These are phyloP conservation scores for Borealophlyctis nickersoniae DNA, from an alignment of 192 early-diverging fungal genomes.

Conservation along the genomic window DNA sequence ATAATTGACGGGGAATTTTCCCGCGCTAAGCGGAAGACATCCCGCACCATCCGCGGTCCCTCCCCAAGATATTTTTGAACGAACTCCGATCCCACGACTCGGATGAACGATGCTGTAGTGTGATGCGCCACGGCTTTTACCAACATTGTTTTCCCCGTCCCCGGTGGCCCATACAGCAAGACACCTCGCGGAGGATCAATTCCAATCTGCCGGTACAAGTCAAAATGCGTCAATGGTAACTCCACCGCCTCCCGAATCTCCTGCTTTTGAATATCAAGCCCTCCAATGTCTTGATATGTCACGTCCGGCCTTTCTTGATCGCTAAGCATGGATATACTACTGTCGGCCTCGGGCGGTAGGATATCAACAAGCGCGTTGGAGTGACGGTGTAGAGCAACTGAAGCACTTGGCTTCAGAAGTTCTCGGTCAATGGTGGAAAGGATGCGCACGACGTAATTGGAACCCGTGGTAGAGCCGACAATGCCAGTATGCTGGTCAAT, in stretches of 20 bases:
- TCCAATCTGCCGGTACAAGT: conserved; percentile 96
- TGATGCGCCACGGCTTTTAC: conserved; percentile 99
- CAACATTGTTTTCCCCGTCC: conserved; percentile 95
- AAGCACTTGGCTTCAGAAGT: conserved; percentile 89
- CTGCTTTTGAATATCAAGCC: conserved; percentile 94
- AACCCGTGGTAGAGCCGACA: conserved; percentile 87
- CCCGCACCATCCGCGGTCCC: conserved; percentile 95
- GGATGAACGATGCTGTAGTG: conserved; percentile 93
- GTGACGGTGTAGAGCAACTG: conserved; percentile 94
- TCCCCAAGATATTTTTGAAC: conserved; percentile 99
- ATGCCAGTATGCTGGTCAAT: conserved; percentile 97
- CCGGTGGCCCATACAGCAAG: conserved; percentile 97
- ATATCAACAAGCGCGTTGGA: conserved; percentile 97
- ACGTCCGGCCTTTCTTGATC: conserved; percentile 71
- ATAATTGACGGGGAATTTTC: conserved; percentile 98
- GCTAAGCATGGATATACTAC: conserved; percentile 82
- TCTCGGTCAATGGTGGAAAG: conserved; percentile 96
- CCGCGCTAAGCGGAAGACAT: conserved; percentile 92
- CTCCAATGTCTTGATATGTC: conserved; percentile 97
- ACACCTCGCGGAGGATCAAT: conserved; percentile 98
- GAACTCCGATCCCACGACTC: conserved; percentile 97
- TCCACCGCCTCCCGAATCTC: conserved; percentile 99
- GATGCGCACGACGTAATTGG: conserved; percentile 90
- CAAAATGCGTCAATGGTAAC: conserved; percentile 95
- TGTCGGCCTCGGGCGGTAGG: conserved; percentile 87